These are phyloP conservation scores for Cubamyces lactineus DNA, from an alignment of 768 basidiomycete genomes.

Conservation along the genomic window DNA sequence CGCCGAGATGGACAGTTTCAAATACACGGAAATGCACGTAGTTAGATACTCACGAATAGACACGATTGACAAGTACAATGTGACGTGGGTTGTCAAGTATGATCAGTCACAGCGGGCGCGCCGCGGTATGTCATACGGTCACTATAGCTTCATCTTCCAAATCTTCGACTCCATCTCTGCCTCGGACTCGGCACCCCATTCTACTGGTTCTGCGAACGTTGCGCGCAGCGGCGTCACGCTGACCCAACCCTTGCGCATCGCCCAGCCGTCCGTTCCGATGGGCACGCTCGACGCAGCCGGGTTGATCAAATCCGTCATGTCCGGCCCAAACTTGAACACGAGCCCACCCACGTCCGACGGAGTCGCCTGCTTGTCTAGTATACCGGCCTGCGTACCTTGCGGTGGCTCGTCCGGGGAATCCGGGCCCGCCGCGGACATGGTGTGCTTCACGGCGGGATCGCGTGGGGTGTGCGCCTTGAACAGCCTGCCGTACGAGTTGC, in stretches of 20 bases:
- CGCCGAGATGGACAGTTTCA: not conserved
- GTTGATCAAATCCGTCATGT: conserved; percentile 67
- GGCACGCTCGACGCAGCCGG: conserved; percentile 65
- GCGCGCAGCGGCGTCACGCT: conserved; percentile 82
- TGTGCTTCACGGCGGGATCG: conserved; percentile 27
- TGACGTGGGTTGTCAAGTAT: not conserved
- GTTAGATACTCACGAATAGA: conserved; percentile 7
- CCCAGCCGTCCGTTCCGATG: conserved; percentile 82
- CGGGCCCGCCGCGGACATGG: conserved; percentile 45
- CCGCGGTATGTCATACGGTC: not conserved
- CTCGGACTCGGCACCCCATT: conserved; percentile 25
- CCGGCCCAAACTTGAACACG: conserved; percentile 76
- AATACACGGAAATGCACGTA: not conserved
- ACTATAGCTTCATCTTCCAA: conserved; percentile 64
- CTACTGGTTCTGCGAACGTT: conserved; percentile 68
- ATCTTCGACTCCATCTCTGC: conserved; percentile 45
- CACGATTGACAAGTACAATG: not conserved
- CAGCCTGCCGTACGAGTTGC: conserved; percentile 80
- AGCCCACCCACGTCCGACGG: conserved; percentile 42
- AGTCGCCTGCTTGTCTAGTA: conserved; percentile 15
- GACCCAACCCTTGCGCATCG: conserved; percentile 65
- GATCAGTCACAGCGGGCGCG: not conserved
- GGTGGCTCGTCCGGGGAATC: conserved; percentile 41
- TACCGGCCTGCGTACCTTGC: conserved; percentile 16
- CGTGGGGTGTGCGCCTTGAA: conserved; percentile 58